phyloP scores from a whole-genome alignment of 1,139 yeast species.

The Yamadazyma triangularis region DNA sequence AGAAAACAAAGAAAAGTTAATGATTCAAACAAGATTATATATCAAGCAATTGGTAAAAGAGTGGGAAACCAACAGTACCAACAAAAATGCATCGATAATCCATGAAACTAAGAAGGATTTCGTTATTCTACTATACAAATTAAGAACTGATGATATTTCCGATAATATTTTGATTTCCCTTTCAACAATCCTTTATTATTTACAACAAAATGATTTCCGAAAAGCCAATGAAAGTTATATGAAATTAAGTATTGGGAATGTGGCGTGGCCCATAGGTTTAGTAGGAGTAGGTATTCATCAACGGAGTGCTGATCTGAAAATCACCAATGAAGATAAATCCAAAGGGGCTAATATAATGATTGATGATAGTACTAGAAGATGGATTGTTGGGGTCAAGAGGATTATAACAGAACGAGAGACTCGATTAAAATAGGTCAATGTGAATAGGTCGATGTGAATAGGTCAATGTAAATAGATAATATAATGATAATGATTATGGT shows the following conservation, averaged over 20 bases:
- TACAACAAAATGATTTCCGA: conserved; percentile 51
- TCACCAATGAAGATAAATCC: conserved; percentile 36
- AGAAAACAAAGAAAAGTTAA: conserved; percentile 22
- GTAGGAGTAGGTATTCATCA: conserved; percentile 77
- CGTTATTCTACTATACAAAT: conserved; percentile 54
- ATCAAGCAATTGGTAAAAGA: conserved; percentile 40
- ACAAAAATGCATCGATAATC: conserved; percentile 17
- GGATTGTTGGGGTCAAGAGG: conserved; percentile 75
- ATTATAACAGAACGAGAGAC: conserved; percentile 39
- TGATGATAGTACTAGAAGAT: conserved; percentile 67
- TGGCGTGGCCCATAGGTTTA: conserved; percentile 93
- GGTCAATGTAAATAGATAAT: background rate
- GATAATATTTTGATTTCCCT: conserved; percentile 49
- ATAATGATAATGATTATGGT: no score
- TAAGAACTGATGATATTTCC: conserved; percentile 46
- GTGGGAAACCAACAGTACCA: conserved; percentile 32
- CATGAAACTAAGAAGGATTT: conserved; percentile 58
- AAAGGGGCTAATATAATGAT: conserved; percentile 70
- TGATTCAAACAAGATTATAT: conserved; percentile 44
- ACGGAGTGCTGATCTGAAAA: conserved; percentile 48
- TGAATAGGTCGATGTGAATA: background rate
- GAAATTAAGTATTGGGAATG: conserved; percentile 78
- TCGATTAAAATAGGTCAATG: conserved; percentile 16
- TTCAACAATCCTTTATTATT: conserved; percentile 53
- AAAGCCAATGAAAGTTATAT: conserved; percentile 69